Percentiles rank a stretch among this genome's conserved stretches.
Evolutionary conservation across 495 filamentous ascomycete species (phyloP).

Genomic region (Aspergillus indologenus): DNA sequence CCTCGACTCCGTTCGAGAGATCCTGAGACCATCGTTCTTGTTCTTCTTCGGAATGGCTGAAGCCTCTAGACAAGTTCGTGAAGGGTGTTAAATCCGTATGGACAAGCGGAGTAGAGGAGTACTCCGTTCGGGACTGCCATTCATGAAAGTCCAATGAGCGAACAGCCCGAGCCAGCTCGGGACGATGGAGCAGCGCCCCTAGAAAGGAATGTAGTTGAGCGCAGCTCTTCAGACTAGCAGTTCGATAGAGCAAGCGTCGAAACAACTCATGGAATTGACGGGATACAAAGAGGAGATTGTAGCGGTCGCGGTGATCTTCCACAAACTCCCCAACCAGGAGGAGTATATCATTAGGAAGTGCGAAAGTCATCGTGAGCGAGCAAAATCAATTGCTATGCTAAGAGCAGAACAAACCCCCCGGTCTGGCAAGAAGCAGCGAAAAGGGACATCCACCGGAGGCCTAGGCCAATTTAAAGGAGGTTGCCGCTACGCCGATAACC

Average conservation of each 20-base stretch:
- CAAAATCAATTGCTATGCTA: neutral
- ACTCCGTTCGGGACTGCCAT: constrained; percentile 16
- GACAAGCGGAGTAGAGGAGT: neutral
- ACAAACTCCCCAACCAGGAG: constrained; percentile 31
- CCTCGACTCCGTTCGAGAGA: constrained; percentile 22
- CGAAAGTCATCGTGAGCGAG: neutral
- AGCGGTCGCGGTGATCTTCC: constrained; percentile 27
- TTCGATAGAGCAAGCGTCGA: constrained; percentile 26
- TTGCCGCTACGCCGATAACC: constrained; percentile 2
- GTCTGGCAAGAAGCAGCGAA: neutral
- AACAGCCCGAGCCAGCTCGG: constrained; percentile 27
- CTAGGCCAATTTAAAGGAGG: constrained; percentile 1
- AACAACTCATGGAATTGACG: constrained; percentile 33
- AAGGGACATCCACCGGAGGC: neutral
- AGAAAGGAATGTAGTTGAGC: constrained; percentile 24
- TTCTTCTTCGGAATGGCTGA: constrained; percentile 25
- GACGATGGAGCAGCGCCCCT: constrained; percentile 19
- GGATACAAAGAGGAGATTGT: constrained; percentile 33
- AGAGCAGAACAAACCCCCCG: neutral
- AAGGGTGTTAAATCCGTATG: constrained; percentile 15
- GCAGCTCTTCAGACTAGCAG: constrained; percentile 21
- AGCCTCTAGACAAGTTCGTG: constrained; percentile 6
- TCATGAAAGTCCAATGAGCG: constrained; percentile 24
- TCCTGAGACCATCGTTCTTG: constrained; percentile 24
- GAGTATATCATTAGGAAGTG: constrained; percentile 32